Evolutionary conservation across 106 monocot genomes (phyloP).

Genomic region (Dendrobium officinale): DNA sequence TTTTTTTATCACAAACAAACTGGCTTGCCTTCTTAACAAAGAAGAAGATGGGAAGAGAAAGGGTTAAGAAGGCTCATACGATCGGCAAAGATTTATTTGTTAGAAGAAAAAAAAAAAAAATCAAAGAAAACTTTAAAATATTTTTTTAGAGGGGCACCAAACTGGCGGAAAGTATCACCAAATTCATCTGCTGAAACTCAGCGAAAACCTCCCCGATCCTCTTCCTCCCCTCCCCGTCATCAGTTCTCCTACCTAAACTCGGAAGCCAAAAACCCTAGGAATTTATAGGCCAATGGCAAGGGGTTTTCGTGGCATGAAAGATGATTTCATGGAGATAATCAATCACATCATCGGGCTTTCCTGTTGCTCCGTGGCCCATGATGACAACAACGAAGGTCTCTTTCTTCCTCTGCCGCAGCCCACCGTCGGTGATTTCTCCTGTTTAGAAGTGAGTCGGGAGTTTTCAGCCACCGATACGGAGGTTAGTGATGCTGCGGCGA

Average conservation of each 20-base stretch:
- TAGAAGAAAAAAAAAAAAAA: no score
- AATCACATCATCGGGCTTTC: not conserved
- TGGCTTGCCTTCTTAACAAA: no score
- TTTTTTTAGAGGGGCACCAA: no score
- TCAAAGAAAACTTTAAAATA: no score
- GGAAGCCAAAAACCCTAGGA: not conserved
- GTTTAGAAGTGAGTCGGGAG: not conserved
- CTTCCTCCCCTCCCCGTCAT: not conserved
- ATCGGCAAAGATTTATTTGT: no score
- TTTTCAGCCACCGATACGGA: not conserved
- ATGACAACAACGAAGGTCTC: not conserved
- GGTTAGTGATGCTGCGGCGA: not conserved
- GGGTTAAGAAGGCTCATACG: no score
- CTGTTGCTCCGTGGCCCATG: not conserved
- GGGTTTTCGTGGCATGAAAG: conserved; percentile 2
- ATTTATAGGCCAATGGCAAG: not conserved
- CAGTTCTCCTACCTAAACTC: not conserved
- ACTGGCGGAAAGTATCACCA: no score
- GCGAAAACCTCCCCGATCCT: no score
- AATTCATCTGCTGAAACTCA: no score
- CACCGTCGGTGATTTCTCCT: not conserved
- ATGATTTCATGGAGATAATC: conserved; percentile 1
- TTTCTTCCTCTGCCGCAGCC: not conserved
- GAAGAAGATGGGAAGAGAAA: no score
- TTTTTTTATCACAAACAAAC: no score